Conservation (phyloP, 2,329 filamentous ascomycete genomes). For the Coniosporium tulheliwenetii region DNA sequence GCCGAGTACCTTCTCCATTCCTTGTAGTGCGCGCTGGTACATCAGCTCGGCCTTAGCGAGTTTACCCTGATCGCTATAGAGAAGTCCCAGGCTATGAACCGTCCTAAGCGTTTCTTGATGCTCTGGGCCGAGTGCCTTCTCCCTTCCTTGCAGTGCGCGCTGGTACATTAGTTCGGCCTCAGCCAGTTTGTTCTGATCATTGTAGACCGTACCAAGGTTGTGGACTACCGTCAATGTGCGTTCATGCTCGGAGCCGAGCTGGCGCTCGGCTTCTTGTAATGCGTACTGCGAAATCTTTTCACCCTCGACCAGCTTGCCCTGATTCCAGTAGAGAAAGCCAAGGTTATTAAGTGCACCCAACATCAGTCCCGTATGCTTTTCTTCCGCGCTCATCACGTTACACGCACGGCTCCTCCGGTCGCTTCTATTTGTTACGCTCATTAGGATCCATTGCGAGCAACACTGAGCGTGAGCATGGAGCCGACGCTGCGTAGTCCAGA, state of each 20-base stretch:
- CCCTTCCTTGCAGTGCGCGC: background rate
- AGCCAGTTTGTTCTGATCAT: background rate
- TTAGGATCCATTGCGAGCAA: slow-evolving; percentile 1
- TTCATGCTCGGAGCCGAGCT: background rate
- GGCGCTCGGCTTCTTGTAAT: too few species aligned
- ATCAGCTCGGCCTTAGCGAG: slow-evolving; percentile 1
- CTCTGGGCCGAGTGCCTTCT: background rate
- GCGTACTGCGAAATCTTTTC: too few species aligned
- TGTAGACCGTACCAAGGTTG: slow-evolving; percentile 1
- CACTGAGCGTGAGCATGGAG: slow-evolving; percentile 5
- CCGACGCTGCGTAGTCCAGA: slow-evolving; percentile 2
- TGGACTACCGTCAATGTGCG: background rate
- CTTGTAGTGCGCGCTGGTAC: slow-evolving; percentile 7
- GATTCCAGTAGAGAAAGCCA: background rate
- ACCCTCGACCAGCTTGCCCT: background rate
- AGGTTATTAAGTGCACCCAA: background rate
- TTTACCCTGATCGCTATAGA: slow-evolving; percentile 1
- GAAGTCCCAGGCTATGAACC: background rate
- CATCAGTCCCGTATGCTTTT: background rate
- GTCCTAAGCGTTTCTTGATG: background rate
- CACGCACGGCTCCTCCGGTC: background rate
- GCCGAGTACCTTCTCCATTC: slow-evolving; percentile 6
- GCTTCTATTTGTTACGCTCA: background rate
- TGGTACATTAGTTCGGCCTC: background rate
- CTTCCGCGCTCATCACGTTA: background rate